Evolutionary conservation across 148 eudicot species (phyloP).

Genomic region (Rhododendron griersonianum): DNA sequence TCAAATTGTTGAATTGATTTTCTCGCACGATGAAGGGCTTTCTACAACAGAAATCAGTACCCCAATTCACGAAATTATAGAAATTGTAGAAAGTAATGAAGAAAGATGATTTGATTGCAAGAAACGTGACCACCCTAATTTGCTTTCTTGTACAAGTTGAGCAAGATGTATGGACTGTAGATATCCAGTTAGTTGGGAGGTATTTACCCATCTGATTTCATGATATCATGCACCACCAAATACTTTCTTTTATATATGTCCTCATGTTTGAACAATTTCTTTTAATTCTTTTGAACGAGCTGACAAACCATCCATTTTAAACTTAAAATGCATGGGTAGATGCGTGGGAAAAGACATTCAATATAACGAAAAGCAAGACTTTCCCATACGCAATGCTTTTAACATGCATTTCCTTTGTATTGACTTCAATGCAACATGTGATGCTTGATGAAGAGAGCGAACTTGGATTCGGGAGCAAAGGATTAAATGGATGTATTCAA

Average conservation of each 20-base stretch:
- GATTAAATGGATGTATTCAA: neutral
- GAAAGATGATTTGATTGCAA: neutral
- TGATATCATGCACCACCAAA: too few species aligned
- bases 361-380: neutral
- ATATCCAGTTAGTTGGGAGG: neutral
- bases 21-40: slow-evolving; percentile 20
- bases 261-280: neutral
- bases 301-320: neutral
- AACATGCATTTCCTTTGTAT: neutral
- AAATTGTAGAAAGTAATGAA: neutral
- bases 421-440: neutral
- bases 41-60: slow-evolving; percentile 16
- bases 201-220: too few species aligned
- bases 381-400: neutral
- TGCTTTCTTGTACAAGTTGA: neutral
- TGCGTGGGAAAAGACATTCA: neutral
- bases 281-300: too few species aligned
- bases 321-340: neutral
- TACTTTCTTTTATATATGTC: neutral
- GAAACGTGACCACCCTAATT: neutral
- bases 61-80: slow-evolving; percentile 12
- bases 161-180: too few species aligned
- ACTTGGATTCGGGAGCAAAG: neutral
- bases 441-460: neutral
- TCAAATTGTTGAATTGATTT: neutral